phyloP scores from a whole-genome alignment of 345 rosid species.

The Excoecaria agallocha region DNA sequence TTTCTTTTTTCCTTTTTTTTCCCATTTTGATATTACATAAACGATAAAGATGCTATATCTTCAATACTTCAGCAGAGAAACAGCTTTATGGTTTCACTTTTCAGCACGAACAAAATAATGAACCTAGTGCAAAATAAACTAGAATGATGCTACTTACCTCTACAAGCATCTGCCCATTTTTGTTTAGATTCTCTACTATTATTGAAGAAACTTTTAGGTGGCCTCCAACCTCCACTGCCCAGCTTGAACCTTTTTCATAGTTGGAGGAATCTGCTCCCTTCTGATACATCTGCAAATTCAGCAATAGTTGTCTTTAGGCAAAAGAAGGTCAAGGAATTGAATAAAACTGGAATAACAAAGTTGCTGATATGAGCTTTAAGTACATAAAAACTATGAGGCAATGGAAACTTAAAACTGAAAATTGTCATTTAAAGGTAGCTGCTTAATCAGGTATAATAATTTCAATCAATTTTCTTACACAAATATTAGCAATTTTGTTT shows the following conservation, averaged over 20 bases:
- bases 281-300: constrained; percentile 59
- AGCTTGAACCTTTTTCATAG: constrained; percentile 61
- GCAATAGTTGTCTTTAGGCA: background rate
- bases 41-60: background rate
- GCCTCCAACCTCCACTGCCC: constrained; percentile 91
- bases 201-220: constrained; percentile 87
- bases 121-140: background rate
- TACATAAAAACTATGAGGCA: background rate
- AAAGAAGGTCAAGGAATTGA: background rate
- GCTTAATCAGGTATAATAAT: background rate
- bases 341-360: background rate
- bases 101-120: constrained; percentile 7
- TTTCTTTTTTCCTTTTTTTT: too few relatives aligned
- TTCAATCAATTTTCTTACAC: background rate
- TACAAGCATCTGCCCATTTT: constrained; percentile 81
- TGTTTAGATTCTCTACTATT: constrained; percentile 80
- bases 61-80: background rate
- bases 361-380: constrained; percentile 3
- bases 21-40: background rate
- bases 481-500: background rate
- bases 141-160: constrained; percentile 48
- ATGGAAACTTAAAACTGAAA: background rate
- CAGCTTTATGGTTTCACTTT: background rate
- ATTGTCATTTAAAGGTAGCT: background rate
- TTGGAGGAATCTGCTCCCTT: constrained; percentile 45